phyloP scores from a whole-genome alignment of 192 early-diverging fungal genomes.

The Podila minutissima region DNA sequence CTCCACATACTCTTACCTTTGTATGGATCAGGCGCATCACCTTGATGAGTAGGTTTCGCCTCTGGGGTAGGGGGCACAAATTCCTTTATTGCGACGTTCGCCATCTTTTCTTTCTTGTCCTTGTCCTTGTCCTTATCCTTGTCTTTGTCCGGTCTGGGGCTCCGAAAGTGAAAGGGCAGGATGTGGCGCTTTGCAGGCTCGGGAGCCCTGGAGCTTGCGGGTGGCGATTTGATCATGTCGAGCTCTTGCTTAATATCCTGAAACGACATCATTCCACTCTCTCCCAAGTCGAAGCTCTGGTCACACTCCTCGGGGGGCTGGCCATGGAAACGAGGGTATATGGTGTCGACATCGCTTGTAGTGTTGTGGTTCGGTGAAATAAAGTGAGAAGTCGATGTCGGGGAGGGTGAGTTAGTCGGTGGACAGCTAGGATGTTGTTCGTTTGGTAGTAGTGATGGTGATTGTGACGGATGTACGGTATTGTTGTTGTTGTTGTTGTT shows the following conservation, averaged over 20 bases:
- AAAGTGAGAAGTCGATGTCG: background rate
- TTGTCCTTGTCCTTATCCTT: conserved; percentile 37
- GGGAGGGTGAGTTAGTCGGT: background rate
- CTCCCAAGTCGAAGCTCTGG: conserved; percentile 43
- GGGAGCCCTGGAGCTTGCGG: conserved; percentile 1
- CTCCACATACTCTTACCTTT: conserved; percentile 10
- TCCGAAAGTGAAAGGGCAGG: conserved; percentile 41
- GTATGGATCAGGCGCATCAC: conserved; percentile 1
- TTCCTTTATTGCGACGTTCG: conserved; percentile 46
- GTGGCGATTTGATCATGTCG: conserved; percentile 17
- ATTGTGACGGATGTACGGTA: background rate
- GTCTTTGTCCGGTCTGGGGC: conserved; percentile 24
- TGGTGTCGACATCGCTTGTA: background rate
- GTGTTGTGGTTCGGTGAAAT: background rate
- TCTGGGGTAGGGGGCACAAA: conserved; percentile 7
- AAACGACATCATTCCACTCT: conserved; percentile 51
- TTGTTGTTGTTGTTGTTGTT: background rate
- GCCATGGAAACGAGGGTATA: background rate
- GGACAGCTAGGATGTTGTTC: background rate
- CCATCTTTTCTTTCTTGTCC: conserved; percentile 24
- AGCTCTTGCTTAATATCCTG: conserved; percentile 48
- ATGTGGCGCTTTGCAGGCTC: conserved; percentile 27
- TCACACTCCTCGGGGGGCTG: conserved; percentile 33
- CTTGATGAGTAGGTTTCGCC: background rate
- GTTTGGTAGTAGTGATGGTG: background rate